These are phyloP conservation scores for Tylopilus cervinicoccineus DNA, from an alignment of 768 basidiomycete species.

Conservation along the genomic window DNA sequence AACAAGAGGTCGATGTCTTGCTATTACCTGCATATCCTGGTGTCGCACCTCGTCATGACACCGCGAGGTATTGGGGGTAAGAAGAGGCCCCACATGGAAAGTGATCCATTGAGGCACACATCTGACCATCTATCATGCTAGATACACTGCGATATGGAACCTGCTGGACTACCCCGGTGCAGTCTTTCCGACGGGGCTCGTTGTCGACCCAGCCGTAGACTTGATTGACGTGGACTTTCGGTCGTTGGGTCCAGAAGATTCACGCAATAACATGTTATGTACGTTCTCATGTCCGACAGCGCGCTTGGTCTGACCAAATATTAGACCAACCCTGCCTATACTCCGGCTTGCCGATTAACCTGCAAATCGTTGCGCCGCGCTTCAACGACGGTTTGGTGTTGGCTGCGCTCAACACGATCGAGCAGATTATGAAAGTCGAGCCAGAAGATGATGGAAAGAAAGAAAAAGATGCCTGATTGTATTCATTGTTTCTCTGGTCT, in stretches of 20 bases:
- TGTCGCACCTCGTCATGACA: conserved; percentile 37
- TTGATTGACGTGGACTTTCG: conserved; percentile 3
- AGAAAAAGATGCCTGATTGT: too few species aligned
- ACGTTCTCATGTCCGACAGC: neutral
- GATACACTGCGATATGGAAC: conserved; percentile 43
- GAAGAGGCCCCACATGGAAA: neutral
- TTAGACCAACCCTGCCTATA: conserved; percentile 21
- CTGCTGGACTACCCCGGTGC: conserved; percentile 41
- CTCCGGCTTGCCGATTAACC: conserved; percentile 14
- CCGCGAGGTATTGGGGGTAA: conserved; percentile 33
- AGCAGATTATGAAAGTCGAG: conserved; percentile 23
- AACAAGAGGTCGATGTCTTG: conserved; percentile 37
- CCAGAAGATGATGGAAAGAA: too few species aligned
- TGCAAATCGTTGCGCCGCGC: conserved; percentile 24
- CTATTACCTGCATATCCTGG: conserved; percentile 35
- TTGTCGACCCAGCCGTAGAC: conserved; percentile 26
- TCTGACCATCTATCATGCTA: conserved; percentile 6
- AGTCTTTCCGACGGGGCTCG: conserved; percentile 42
- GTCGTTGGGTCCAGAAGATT: conserved; percentile 19
- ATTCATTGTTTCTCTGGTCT: too few species aligned
- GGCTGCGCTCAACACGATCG: conserved; percentile 23
- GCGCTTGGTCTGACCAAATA: neutral
- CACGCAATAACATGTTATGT: conserved; percentile 18
- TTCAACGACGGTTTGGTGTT: conserved; percentile 28
- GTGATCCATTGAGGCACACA: too few species aligned